Evolutionary conservation across 352 stramenopile species (phyloP).

Genomic region (Pilasporangium apinafurcum): DNA sequence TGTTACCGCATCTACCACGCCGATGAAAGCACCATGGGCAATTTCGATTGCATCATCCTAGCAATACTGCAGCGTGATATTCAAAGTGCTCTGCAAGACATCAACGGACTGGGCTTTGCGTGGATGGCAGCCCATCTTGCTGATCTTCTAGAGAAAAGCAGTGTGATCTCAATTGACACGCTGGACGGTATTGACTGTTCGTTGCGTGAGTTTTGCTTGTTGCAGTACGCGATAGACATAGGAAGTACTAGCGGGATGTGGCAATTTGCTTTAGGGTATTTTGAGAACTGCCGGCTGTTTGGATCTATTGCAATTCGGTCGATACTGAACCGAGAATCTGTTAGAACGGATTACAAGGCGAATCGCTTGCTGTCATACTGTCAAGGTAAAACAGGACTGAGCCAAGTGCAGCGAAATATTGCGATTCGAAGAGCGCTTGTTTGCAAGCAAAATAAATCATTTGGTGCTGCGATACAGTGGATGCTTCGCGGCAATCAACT

Average conservation of each 20-base stretch:
- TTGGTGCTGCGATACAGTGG: conserved; percentile 57
- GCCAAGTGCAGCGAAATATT: conserved; percentile 24
- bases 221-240: conserved; percentile 70
- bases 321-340: conserved; percentile 33
- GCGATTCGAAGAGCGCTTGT: conserved; percentile 26
- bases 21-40: conserved; percentile 41
- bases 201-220: conserved; percentile 47
- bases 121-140: conserved; percentile 71
- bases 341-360: conserved; percentile 50
- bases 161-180: conserved; percentile 40
- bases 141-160: conserved; percentile 53
- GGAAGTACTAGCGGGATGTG: conserved; percentile 47
- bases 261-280: conserved; percentile 62
- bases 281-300: conserved; percentile 50
- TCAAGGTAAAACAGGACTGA: conserved; percentile 35
- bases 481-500: conserved; percentile 49
- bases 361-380: conserved; percentile 51
- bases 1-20: conserved; percentile 49
- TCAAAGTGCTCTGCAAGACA: conserved; percentile 53
- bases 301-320: conserved; percentile 34
- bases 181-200: conserved; percentile 41
- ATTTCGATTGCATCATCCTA: conserved; percentile 79
- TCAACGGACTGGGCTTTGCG: conserved; percentile 56
- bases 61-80: conserved; percentile 77
- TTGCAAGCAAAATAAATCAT: conserved; percentile 29